Percentiles rank a stretch among this genome's conserved stretches.
Evolutionary conservation across 345 rosid species (phyloP).

Genomic region (Eucalyptus cladocalyx): DNA sequence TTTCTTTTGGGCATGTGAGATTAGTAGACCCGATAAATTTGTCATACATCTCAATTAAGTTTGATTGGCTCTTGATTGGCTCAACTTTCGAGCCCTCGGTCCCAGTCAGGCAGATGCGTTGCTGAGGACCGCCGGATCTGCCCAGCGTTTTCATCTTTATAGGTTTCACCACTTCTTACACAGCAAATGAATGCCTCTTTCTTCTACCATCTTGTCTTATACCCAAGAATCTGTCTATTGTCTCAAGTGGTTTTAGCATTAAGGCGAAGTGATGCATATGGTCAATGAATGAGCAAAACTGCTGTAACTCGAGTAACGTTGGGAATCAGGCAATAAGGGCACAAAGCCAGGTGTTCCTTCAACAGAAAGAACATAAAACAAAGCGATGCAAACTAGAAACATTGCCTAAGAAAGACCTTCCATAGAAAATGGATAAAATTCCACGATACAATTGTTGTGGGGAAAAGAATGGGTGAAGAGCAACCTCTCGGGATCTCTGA

Average conservation of each 20-base stretch:
- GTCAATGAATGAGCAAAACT: neutral
- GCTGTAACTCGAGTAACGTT: neutral
- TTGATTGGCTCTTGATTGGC: neutral
- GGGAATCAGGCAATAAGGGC: neutral
- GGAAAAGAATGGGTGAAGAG: neutral
- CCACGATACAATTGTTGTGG: neutral
- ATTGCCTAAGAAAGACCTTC: neutral
- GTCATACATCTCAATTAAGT: neutral
- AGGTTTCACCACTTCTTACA: neutral
- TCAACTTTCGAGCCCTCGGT: neutral
- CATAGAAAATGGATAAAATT: neutral
- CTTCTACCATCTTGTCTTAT: neutral
- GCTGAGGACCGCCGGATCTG: neutral
- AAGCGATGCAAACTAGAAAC: neutral
- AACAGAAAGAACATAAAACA: neutral
- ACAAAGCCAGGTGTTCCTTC: neutral
- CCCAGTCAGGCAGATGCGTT: neutral
- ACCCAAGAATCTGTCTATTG: neutral
- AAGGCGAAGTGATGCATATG: neutral
- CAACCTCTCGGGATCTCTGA: neutral
- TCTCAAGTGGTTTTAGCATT: neutral
- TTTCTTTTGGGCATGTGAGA: neutral
- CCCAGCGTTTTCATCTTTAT: neutral
- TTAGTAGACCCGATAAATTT: neutral
- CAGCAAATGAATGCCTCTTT: neutral